Conservation (phyloP, 2,329 filamentous ascomycete species). For the Beauveria australis region DNA sequence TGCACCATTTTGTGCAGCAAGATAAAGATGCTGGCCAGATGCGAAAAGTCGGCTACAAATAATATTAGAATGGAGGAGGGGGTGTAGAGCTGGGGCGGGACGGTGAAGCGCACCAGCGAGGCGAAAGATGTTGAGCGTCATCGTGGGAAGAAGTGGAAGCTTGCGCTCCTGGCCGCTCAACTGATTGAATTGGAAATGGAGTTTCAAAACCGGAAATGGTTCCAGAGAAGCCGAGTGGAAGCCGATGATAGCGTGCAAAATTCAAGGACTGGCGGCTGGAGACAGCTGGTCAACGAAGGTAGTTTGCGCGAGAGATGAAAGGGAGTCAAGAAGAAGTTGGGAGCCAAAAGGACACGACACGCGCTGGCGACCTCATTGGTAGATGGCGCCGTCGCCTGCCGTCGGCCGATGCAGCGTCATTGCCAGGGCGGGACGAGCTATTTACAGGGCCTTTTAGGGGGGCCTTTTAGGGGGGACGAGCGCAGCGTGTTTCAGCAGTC, state of each 20-base stretch:
- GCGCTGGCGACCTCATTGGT: slow-evolving; percentile 19
- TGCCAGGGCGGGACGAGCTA: not conserved
- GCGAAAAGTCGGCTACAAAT: slow-evolving; percentile 77
- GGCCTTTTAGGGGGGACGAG: not conserved
- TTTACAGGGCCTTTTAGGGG: too few species aligned
- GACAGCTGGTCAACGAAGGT: not conserved
- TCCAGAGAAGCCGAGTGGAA: not conserved
- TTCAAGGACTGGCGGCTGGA: not conserved
- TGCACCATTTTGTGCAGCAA: slow-evolving; percentile 94
- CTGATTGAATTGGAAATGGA: not conserved
- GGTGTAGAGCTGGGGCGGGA: slow-evolving; percentile 1
- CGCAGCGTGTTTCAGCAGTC: too few species aligned
- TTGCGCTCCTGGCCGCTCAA: not conserved
- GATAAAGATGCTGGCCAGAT: slow-evolving; percentile 88
- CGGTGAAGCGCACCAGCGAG: slow-evolving; percentile 39
- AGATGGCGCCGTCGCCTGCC: not conserved
- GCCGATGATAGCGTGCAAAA: not conserved
- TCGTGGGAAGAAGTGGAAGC: slow-evolving; percentile 19
- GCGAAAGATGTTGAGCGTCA: slow-evolving; percentile 51
- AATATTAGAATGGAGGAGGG: slow-evolving; percentile 15
- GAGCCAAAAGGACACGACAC: slow-evolving; percentile 19
- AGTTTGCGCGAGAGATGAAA: slow-evolving; percentile 3
- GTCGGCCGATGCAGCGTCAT: not conserved
- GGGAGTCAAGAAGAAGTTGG: slow-evolving; percentile 3
- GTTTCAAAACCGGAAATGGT: not conserved